phyloP scores from a whole-genome alignment of 345 rosid genomes.

The Angophora floribunda region DNA sequence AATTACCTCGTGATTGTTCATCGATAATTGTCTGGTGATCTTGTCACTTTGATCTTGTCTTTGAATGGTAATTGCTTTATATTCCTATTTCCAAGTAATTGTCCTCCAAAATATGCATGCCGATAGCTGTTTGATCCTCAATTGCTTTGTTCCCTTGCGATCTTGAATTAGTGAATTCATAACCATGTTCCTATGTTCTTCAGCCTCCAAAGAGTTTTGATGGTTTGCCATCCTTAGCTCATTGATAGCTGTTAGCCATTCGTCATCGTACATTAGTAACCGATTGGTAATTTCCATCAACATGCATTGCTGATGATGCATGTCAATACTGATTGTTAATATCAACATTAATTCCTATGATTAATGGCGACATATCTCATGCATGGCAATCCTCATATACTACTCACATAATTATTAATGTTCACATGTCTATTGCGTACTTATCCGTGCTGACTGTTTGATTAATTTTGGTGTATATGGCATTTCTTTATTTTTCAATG shows the following conservation, averaged over 20 bases:
- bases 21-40: background rate
- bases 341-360: background rate
- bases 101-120: background rate
- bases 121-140: background rate
- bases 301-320: background rate
- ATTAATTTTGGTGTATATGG: fast-evolving
- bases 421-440: too few relatives aligned
- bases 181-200: background rate
- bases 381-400: too few relatives aligned
- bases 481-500: fast-evolving
- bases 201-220: background rate
- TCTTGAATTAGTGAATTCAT: background rate
- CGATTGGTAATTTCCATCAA: too few relatives aligned
- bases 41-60: too few relatives aligned
- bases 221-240: fast-evolving
- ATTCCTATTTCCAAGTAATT: background rate
- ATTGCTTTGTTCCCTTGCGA: background rate
- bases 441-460: background rate
- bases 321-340: background rate
- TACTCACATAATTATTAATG: too few relatives aligned
- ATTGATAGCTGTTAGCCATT: background rate
- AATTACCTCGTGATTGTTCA: too few relatives aligned
- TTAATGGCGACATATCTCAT: background rate
- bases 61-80: too few relatives aligned
- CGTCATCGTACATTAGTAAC: background rate